Base-by-base conservation (phyloP, 2,329 filamentous ascomycete species). In the Aschersonia sp. region DNA sequence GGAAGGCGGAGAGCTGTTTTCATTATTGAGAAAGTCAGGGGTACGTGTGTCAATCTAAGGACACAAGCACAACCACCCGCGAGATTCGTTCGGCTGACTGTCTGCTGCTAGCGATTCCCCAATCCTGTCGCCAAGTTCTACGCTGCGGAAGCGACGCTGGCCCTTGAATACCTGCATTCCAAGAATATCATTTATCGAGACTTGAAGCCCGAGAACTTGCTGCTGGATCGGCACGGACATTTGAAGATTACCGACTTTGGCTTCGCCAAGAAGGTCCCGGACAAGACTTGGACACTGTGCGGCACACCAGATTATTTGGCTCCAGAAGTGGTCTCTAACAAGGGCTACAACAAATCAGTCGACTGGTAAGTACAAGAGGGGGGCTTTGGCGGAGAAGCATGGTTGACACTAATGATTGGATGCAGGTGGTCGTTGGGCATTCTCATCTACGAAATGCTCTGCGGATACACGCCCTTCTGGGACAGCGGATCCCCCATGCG, bases 61-160 rank as follows among this genome's bases (percentile, higher is more conserved):
- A 3, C 22, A 30, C 8, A 43, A 22, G 6, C 12, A 12, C n/a
- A 6, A 5, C 22, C 29, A 7, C 22, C 14, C 29, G 39, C 8
- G 5, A n/a, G 30, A 22, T n/a, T 2, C 9, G 7, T 31, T 43
- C 9, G 30, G 32, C 47, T 50, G 29, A 45, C 45, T 41, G 30
- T 45, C 5, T 29, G 8, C 11, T n/a, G 31, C 4, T 41, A 98
- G 92, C 86, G 92, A 53, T 98, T 98, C 65, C 92, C 92, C 7
- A 98, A 98, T 59, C 92, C 92, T 5, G 92, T 98, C 48, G 92
- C 92, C 61, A 98, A 98, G 66, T 98, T 98, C 70, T 98, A 98
- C 64, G 92, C 92, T 35, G 92, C 92, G 45, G 92, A 98, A 67
- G 92, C 97, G 47, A 95, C 90, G 4, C 73, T 98, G 49, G 92